Conservation (phyloP, 352 stramenopile genomes). For the Phytopythium mirpurense region DNA sequence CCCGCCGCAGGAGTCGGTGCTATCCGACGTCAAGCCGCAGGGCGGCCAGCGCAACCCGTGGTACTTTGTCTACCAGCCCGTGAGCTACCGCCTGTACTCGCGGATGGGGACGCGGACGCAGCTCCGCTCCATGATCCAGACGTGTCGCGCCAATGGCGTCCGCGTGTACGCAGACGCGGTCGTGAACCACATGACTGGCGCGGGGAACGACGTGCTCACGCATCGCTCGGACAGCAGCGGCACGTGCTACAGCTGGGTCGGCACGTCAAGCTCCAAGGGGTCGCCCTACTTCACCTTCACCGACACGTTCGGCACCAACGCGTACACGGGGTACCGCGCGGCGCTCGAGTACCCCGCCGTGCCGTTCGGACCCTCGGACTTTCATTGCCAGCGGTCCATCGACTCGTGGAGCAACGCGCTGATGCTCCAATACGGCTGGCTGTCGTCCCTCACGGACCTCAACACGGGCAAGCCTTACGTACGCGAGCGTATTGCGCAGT, state of each 20-base stretch:
- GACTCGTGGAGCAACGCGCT: slow-evolving; percentile 32
- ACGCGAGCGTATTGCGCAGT: slow-evolving; percentile 59
- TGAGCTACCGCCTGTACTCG: slow-evolving; percentile 57
- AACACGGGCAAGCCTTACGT: slow-evolving; percentile 58
- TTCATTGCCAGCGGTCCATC: slow-evolving; percentile 50
- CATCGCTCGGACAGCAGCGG: slow-evolving; percentile 21
- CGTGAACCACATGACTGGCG: slow-evolving; percentile 53
- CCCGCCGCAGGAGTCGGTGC: slow-evolving; percentile 48
- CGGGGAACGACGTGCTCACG: slow-evolving; percentile 36
- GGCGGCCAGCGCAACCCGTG: slow-evolving; percentile 51
- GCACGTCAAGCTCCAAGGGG: slow-evolving; percentile 24
- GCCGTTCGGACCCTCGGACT: slow-evolving; percentile 48
- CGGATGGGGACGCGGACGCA: slow-evolving; percentile 46
- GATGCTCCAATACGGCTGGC: slow-evolving; percentile 38
- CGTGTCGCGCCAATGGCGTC: slow-evolving; percentile 49
- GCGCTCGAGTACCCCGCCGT: slow-evolving; percentile 57
- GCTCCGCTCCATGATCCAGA: slow-evolving; percentile 59
- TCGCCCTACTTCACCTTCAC: slow-evolving; percentile 48
- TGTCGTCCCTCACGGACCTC: slow-evolving; percentile 36
- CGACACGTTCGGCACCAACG: slow-evolving; percentile 34
- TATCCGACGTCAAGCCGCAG: slow-evolving; percentile 35
- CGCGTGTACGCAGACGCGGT: slow-evolving; percentile 59
- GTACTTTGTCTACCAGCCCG: slow-evolving; percentile 65
- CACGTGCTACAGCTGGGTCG: slow-evolving; percentile 29
- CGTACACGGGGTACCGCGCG: slow-evolving; percentile 35